Base-by-base conservation (phyloP, 2,329 filamentous ascomycete species). In the Penicillium concentricum region DNA sequence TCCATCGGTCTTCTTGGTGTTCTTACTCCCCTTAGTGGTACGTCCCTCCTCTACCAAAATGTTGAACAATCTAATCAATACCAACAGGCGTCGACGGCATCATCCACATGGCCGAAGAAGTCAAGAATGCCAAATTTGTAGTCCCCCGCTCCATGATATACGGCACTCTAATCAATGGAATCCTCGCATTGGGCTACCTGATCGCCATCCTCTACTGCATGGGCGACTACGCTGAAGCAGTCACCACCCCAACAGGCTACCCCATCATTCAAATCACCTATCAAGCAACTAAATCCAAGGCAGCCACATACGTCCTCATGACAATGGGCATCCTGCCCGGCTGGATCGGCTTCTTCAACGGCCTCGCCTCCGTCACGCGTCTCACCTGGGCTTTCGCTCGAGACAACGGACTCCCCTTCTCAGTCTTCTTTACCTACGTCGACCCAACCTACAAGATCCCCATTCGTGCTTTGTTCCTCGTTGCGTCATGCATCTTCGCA, bases 251-350 rank as follows among this genome's bases (percentile, higher is more conserved):
- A 2, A 82, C 79, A 1, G 73, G 76, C 0, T 81, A 76, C 41
- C 76, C 81, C 6, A 75, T 81, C 65, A 77, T 80, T 62, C 76
- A 81, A 53, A 78, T 83, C 41, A 82, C 84, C 60, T 71, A 71
- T 53, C 67, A 79, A 60, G 79, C 78, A n/a, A 81, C 79, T 6
- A 64, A 69, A 22, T 79, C 74, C 37, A 67, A 72, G 10, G 70
- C 69, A 3, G 77, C 76, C 3, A 63, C 61, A 15, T 76, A 78
- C 0, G 77, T 81, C 5, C 67, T 81, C 2, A 72, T 75, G 52
- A 62, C 72, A 22, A 62, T 78, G 69, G 54, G 72, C 58, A 53
- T 73, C 68, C 52, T 63, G 0, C 55, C 62, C 0, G 62, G 59
- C n/a, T 65, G 58, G 52, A 46, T 67, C 65, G 39, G 73, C 62